phyloP scores from a whole-genome alignment of 148 eudicot genomes.

The Fagopyrum esculentum region DNA sequence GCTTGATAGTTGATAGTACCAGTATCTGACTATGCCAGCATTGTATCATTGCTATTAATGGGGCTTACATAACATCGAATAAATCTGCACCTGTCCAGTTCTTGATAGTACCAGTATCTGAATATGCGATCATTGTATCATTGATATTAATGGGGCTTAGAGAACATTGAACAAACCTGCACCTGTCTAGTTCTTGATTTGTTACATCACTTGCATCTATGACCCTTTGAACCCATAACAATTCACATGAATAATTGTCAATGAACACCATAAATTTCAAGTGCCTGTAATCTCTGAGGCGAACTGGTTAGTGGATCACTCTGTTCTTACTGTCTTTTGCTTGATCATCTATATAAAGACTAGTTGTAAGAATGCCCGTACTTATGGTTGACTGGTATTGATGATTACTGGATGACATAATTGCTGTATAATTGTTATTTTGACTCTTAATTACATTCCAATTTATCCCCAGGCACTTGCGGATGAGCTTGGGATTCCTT shows the following conservation, averaged over 20 bases:
- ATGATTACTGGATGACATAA: background rate
- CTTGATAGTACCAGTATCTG: background rate
- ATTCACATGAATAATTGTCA: background rate
- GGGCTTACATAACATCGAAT: background rate
- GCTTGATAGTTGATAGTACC: background rate
- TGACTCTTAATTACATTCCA: background rate
- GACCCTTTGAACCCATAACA: background rate
- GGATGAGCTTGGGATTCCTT: constrained; percentile 92
- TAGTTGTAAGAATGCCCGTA: background rate
- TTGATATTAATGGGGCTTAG: too few relatives aligned
- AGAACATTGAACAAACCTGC: background rate
- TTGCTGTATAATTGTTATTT: background rate
- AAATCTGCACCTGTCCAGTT: background rate
- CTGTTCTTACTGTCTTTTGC: background rate
- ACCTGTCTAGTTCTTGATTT: background rate
- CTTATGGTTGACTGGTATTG: background rate
- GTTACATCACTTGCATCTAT: background rate
- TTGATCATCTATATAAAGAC: background rate
- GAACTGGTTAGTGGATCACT: background rate
- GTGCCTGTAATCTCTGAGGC: background rate
- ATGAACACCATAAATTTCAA: background rate
- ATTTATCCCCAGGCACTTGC: constrained; percentile 63
- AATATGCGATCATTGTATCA: background rate
- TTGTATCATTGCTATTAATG: too few relatives aligned
- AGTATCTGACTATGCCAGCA: background rate